Evolutionary conservation across 257 asterid species (phyloP).

Genomic region (Lycium barbarum): DNA sequence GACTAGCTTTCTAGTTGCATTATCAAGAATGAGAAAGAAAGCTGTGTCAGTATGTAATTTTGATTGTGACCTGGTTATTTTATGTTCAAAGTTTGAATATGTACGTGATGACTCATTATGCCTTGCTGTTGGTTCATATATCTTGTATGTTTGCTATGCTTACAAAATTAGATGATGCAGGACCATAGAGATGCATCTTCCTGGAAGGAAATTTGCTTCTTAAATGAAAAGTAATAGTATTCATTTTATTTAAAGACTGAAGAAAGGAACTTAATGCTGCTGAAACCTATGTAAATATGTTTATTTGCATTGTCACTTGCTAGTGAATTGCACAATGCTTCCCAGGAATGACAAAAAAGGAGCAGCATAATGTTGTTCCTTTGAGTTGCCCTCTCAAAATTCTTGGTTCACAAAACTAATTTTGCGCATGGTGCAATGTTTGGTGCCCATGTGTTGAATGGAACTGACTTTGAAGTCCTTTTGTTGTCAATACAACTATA

Average conservation of each 20-base stretch:
- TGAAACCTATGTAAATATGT: not conserved
- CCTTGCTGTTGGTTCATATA: slow-evolving; percentile 1
- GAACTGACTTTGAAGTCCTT: slow-evolving; percentile 27
- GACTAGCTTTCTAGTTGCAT: slow-evolving; percentile 33
- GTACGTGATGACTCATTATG: not conserved
- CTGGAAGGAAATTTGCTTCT: not conserved
- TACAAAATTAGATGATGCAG: not conserved
- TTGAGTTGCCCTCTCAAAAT: not conserved
- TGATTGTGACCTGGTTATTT: slow-evolving; percentile 26
- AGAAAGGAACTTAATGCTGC: slow-evolving; percentile 6
- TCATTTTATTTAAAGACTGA: not conserved
- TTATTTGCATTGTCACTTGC: not conserved
- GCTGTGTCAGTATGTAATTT: slow-evolving; percentile 45
- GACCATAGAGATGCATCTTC: not conserved
- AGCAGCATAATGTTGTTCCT: not conserved
- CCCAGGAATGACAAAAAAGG: not conserved
- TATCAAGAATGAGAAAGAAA: slow-evolving; percentile 34
- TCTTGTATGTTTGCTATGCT: not conserved
- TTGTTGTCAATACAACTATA: not conserved
- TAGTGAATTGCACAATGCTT: not conserved
- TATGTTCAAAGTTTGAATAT: slow-evolving; percentile 29
- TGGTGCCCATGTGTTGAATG: not conserved
- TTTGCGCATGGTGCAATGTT: not conserved
- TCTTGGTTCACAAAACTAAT: not conserved
- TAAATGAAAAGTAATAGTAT: not conserved